Conservation (phyloP, 2,329 filamentous ascomycete genomes). For the Pyricularia grisea region DNA sequence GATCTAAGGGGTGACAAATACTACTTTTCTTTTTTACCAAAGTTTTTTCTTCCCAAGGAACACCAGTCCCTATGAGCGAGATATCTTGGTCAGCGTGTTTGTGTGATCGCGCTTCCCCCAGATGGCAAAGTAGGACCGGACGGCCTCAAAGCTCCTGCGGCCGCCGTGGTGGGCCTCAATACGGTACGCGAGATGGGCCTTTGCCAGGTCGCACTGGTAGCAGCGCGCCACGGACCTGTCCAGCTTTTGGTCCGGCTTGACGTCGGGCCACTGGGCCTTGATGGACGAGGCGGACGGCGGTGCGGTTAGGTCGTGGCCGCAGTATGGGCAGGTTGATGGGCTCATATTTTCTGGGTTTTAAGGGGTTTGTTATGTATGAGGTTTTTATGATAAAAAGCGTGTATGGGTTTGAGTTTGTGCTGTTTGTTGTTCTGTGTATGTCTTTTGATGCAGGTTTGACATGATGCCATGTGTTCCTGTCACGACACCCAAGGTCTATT, state of each 20-base stretch:
- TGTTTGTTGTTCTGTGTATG: background rate
- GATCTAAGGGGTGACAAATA: too few relatives aligned
- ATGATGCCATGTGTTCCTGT: background rate
- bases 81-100: background rate
- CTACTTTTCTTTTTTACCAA: too few relatives aligned
- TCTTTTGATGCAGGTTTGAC: background rate
- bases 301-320: background rate
- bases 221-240: constrained; percentile 50
- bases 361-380: background rate
- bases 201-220: constrained; percentile 62
- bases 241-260: background rate
- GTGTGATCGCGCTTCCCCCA: background rate
- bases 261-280: background rate
- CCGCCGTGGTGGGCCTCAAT: background rate
- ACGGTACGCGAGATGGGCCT: constrained; percentile 18
- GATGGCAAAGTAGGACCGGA: constrained; percentile 15
- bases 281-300: background rate
- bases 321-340: background rate
- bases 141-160: constrained; percentile 20
- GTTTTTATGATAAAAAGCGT: background rate
- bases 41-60: too few relatives aligned
- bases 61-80: background rate
- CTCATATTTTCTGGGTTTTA: background rate
- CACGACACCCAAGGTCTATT: too few relatives aligned
- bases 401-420: background rate